phyloP scores from a whole-genome alignment of 1,284 basidiomycete genomes.

The Melampsora americana region DNA sequence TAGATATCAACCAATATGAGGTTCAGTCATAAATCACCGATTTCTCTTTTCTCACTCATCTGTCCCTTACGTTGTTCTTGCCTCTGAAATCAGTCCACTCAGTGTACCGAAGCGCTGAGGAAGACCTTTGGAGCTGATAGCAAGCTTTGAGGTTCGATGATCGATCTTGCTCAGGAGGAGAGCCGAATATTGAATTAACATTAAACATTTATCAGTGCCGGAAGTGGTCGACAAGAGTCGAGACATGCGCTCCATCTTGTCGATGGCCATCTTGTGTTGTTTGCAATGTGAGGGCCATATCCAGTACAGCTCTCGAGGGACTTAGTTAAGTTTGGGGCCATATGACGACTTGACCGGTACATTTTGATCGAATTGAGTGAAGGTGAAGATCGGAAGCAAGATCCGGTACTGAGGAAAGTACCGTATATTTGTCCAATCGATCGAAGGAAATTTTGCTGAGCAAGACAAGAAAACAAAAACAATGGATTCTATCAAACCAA shows the following conservation, averaged over 20 bases:
- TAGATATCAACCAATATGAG: background rate
- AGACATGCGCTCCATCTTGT: constrained; percentile 29
- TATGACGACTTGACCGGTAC: too few relatives aligned
- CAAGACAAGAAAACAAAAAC: too few relatives aligned
- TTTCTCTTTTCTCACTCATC: background rate
- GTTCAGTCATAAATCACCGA: too few relatives aligned
- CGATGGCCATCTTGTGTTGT: background rate
- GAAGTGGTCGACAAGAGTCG: constrained; percentile 39
- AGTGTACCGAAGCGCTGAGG: constrained; percentile 20
- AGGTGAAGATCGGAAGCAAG: too few relatives aligned
- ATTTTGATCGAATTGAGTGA: too few relatives aligned
- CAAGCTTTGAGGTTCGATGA: constrained; percentile 7
- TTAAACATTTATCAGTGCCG: constrained; percentile 40
- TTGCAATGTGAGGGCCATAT: too few relatives aligned
- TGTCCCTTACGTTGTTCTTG: constrained; percentile 29
- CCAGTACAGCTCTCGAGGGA: too few relatives aligned
- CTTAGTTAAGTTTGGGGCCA: too few relatives aligned
- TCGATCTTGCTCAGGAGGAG: constrained; percentile 15
- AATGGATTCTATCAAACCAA: too few relatives aligned
- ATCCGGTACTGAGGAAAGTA: too few relatives aligned
- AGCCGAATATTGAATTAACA: constrained; percentile 36
- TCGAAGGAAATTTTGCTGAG: too few relatives aligned
- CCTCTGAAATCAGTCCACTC: constrained; percentile 33
- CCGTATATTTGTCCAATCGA: too few relatives aligned
- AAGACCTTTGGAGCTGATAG: background rate